These are phyloP conservation scores for Protomyces inouyei DNA, from an alignment of 1,139 yeast genomes.

Conservation along the genomic window DNA sequence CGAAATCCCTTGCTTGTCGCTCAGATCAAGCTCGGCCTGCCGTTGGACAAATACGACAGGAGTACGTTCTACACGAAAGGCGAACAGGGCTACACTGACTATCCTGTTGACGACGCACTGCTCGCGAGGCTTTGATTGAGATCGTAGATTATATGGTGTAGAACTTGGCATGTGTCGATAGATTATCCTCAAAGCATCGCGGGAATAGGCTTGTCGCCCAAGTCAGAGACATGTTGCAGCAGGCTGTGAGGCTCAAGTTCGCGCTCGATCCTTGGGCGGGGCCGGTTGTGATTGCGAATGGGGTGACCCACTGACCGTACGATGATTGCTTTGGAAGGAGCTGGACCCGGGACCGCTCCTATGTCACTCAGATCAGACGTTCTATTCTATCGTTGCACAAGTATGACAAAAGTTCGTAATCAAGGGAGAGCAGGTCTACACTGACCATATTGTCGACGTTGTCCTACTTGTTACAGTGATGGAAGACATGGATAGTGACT, in stretches of 20 bases:
- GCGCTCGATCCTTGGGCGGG: conserved; percentile 49
- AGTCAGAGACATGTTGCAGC: too few species aligned
- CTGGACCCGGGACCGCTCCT: conserved; percentile 50
- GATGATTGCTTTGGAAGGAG: conserved; percentile 46
- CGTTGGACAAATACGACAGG: conserved; percentile 43
- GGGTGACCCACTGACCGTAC: conserved; percentile 39
- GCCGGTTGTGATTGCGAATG: conserved; percentile 46
- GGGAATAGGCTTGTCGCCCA: too few species aligned
- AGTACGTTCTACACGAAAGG: conserved; percentile 40
- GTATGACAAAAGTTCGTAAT: conserved; percentile 44
- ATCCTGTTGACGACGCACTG: neutral
- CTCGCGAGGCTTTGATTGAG: neutral
- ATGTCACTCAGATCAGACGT: conserved; percentile 43
- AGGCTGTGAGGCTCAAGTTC: conserved; percentile 37
- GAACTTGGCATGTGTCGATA: too few species aligned
- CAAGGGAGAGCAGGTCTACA: too few species aligned
- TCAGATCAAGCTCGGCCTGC: conserved; percentile 43
- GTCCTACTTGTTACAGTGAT: too few species aligned
- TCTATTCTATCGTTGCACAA: conserved; percentile 37
- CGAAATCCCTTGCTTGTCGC: conserved; percentile 54
- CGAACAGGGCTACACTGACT: conserved; percentile 31
- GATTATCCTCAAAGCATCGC: too few species aligned
- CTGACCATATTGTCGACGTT: too few species aligned
- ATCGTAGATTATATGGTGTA: too few species aligned
- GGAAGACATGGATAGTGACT: too few species aligned